Percentiles rank a stretch among this genome's conserved stretches.
These are phyloP conservation scores for Sicyos edulis DNA, from an alignment of 306 rosid species.

Conservation along the genomic window DNA sequence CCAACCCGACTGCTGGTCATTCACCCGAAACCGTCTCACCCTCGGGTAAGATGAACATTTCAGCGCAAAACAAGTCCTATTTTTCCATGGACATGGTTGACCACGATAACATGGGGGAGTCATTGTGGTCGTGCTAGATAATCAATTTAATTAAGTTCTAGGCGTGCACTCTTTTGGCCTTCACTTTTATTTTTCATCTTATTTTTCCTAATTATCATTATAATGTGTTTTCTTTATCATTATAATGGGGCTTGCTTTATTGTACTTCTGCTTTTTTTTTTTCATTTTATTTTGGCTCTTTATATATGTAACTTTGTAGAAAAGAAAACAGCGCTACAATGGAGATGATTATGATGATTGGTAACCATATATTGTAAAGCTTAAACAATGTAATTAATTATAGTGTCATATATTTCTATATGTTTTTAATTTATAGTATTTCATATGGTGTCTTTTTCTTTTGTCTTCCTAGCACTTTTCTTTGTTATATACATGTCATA, in stretches of 20 bases:
- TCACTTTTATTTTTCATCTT: constrained; percentile 9
- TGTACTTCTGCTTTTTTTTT: constrained; percentile 11
- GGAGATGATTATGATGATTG: constrained; percentile 4
- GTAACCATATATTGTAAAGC: constrained; percentile 19
- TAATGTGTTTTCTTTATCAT: constrained; percentile 22
- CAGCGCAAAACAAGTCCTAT: constrained; percentile 51
- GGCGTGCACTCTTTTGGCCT: constrained; percentile 21
- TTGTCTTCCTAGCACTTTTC: too few species aligned
- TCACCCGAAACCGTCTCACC: constrained; percentile 22
- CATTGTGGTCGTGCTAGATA: constrained; percentile 70
- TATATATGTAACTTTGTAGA: constrained; percentile 16
- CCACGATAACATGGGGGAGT: constrained; percentile 52
- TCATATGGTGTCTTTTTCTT: neutral
- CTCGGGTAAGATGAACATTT: constrained; percentile 24
- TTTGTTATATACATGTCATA: neutral
- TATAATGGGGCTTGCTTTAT: constrained; percentile 22
- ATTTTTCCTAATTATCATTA: constrained; percentile 27
- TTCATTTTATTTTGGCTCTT: neutral
- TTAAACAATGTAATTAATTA: neutral
- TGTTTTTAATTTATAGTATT: neutral
- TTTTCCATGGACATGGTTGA: constrained; percentile 60
- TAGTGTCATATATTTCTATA: neutral
- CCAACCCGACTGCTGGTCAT: constrained; percentile 10
- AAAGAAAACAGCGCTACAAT: constrained; percentile 8
- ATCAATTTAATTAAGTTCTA: constrained; percentile 15